Evolutionary conservation across 257 asterid genomes (phyloP), one percentile per base, ranked within the genome.

Genomic region (Nicotiana benthamiana): DNA sequence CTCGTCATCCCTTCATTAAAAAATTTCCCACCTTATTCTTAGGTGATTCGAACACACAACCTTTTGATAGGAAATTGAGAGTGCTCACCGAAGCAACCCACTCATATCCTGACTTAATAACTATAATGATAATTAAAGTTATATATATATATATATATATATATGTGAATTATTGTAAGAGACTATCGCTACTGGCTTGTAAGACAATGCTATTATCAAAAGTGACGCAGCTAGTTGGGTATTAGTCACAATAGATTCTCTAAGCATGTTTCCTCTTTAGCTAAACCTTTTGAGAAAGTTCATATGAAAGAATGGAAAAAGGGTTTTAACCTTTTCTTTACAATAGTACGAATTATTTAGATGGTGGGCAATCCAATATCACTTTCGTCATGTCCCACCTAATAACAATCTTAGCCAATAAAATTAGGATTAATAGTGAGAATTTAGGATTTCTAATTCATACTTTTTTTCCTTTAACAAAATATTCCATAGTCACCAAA

Each of bases 301-400:
- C 78, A 81, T 79, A 76, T 79, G 85, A 79, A 76, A 60, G 80
- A 86, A 53, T 5, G 76, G 65, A 84, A 82, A 84, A 83, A 81
- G 85, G 84, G 80, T 81, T 81, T 86, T 57, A 80, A 79, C 82
- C 64, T 79, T 87, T 84, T 84, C 81, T 79, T 80, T 81, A 80
- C 82, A 78, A 80, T 77, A 81, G 77, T 84, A 40, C 82, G 80
- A 75, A 83, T 80, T 84, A 88, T 75, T 86, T 85, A 82, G 78
- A 81, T 80, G 80, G 90, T 89, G 89, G 82, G 80, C 79, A 87
- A 83, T 91, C 82, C 90, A 81, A 82, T 77, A 82, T 85, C 90
- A 84, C 83, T 75, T 60, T 40, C 43, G 80, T 77, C 80, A 86
- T 83, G 87, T 90, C 83, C 76, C 80, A 84, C 77, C 76, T 86